phyloP scores from a whole-genome alignment of 441 rosid species.

The Bruguiera hainesii region DNA sequence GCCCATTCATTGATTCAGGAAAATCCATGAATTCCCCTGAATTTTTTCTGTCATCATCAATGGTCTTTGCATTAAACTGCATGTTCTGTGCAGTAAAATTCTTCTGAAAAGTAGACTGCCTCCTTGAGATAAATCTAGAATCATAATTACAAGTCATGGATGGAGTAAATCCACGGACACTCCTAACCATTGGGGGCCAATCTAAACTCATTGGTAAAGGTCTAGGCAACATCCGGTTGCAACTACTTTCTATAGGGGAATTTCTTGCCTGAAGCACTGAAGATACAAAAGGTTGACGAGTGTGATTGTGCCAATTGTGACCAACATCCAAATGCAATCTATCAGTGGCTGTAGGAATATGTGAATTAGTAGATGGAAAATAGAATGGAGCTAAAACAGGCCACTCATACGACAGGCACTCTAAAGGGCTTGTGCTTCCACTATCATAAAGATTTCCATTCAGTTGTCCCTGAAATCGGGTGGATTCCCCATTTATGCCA shows the following conservation, averaged over 20 bases:
- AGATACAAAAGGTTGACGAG: conserved; percentile 75
- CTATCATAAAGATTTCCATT: conserved; percentile 34
- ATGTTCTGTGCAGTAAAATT: conserved; percentile 41
- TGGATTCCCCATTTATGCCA: conserved; percentile 39
- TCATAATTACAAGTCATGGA: conserved; percentile 70
- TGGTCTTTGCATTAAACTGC: conserved; percentile 36
- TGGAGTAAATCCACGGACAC: conserved; percentile 66
- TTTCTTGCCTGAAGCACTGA: conserved; percentile 74
- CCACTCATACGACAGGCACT: conserved; percentile 78
- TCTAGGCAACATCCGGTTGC: conserved; percentile 62
- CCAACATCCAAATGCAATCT: conserved; percentile 97
- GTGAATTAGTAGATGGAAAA: conserved; percentile 70
- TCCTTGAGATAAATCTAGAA: conserved; percentile 60
- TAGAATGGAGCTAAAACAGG: conserved; percentile 73
- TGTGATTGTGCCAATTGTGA: conserved; percentile 72
- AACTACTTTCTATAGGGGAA: conserved; percentile 61
- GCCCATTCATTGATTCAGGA: conserved; percentile 51
- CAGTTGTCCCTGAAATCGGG: conserved; percentile 33
- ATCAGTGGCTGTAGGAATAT: conserved; percentile 85
- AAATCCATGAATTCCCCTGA: conserved; percentile 57
- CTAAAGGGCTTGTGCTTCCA: conserved; percentile 43
- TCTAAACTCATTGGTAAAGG: conserved; percentile 88
- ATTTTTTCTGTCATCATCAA: conserved; percentile 50
- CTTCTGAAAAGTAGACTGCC: conserved; percentile 53
- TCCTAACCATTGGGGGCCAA: conserved; percentile 96